Evolutionary conservation across 768 basidiomycete genomes (phyloP).

Genomic region (Suillus cothurnatus): DNA sequence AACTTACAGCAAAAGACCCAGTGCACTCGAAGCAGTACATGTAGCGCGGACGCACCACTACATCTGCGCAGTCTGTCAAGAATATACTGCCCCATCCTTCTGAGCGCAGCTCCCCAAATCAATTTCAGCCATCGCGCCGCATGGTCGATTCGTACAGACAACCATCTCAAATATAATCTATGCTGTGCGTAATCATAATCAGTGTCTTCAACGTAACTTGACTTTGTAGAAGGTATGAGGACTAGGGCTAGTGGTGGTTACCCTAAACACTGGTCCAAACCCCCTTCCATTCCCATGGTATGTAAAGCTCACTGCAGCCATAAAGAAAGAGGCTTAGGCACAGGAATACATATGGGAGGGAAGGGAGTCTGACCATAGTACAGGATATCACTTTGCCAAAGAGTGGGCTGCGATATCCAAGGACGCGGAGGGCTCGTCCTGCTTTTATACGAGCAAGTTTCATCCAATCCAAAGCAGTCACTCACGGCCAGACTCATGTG

Average conservation of each 20-base stretch:
- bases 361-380: slow-evolving; percentile 30
- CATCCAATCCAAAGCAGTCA: not conserved
- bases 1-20: not conserved
- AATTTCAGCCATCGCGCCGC: not conserved
- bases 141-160: not conserved
- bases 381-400: slow-evolving; percentile 15
- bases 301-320: slow-evolving; percentile 33
- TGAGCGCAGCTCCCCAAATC: not conserved
- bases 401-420: not conserved
- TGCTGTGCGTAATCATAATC: not conserved
- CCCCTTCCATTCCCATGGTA: slow-evolving; percentile 55
- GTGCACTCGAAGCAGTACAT: not conserved
- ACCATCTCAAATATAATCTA: not conserved
- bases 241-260: slow-evolving; percentile 8
- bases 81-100: not conserved
- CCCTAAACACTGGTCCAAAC: slow-evolving; percentile 31
- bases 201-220: slow-evolving; percentile 2
- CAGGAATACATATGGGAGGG: slow-evolving; percentile 29
- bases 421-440: not conserved
- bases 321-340: slow-evolving; percentile 32
- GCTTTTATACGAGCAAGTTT: not conserved
- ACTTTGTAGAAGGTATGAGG: slow-evolving; percentile 6
- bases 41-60: not conserved
- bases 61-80: not conserved
- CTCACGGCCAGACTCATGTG: not conserved